A percentile compares a stretch with the other conserved stretches of the same genome.
Conservation (phyloP, 805 yeast species). For the Tetrapisispora iriomotensis region DNA sequence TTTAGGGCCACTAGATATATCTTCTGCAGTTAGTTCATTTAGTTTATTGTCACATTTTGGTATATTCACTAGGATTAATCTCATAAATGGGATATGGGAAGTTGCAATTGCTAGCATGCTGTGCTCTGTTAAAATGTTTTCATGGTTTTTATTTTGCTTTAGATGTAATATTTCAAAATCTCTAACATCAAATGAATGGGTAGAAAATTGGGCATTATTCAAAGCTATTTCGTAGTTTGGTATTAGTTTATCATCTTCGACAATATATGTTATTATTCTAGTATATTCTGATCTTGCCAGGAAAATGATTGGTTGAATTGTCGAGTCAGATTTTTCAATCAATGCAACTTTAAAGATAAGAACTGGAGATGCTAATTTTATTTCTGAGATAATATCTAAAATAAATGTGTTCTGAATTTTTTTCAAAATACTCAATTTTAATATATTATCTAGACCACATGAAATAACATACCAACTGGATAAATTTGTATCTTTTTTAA, state of each 20-base stretch:
- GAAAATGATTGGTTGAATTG: conserved; percentile 33
- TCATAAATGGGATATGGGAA: conserved; percentile 68
- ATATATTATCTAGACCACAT: conserved; percentile 50
- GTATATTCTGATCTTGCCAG: conserved; percentile 55
- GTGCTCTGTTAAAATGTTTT: conserved; percentile 1
- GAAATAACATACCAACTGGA: conserved; percentile 37
- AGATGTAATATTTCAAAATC: conserved; percentile 12
- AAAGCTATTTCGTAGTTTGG: conserved; percentile 44
- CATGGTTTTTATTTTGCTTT: background rate
- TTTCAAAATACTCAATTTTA: conserved; percentile 20
- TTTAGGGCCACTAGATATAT: background rate
- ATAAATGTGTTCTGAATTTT: too few relatives aligned
- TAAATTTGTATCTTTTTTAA: conserved; percentile 7
- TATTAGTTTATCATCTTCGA: conserved; percentile 13
- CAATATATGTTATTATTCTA: conserved; percentile 37
- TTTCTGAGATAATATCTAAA: conserved; percentile 12
- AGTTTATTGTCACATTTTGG: conserved; percentile 19
- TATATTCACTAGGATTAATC: conserved; percentile 47
- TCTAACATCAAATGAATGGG: conserved; percentile 41
- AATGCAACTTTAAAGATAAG: conserved; percentile 37
- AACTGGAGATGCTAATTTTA: conserved; percentile 41
- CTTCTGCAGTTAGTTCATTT: background rate
- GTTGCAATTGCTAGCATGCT: conserved; percentile 51
- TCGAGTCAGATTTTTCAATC: conserved; percentile 12
- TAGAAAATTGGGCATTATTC: conserved; percentile 64